A percentile compares a stretch with the other conserved stretches of the same genome.
Evolutionary conservation across 2,329 filamentous ascomycete species (phyloP).

Genomic region (Fusarium compactum): DNA sequence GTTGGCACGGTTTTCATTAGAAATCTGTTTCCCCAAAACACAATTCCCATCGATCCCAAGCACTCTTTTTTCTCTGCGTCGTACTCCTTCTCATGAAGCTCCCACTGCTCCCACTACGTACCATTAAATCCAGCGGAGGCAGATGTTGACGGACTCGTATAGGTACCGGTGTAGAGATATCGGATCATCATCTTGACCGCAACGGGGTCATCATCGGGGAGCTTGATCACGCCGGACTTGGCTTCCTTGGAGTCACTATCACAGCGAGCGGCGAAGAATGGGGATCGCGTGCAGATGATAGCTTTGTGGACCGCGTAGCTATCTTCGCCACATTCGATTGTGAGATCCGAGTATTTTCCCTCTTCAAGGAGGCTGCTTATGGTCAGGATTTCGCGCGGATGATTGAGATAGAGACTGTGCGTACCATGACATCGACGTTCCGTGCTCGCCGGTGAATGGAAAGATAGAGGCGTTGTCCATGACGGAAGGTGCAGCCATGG

Average conservation of each 20-base stretch:
- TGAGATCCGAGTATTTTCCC: neutral
- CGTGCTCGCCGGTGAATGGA: neutral
- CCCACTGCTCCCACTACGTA: too few species aligned
- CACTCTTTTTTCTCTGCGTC: too few species aligned
- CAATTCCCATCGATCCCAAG: accelerated
- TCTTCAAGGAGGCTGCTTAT: neutral
- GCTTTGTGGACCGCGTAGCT: neutral
- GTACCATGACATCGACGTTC: neutral
- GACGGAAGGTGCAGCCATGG: accelerated
- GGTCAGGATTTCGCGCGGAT: accelerated
- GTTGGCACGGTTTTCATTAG: too few species aligned
- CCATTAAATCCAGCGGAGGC: too few species aligned
- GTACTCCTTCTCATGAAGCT: too few species aligned
- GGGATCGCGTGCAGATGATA: neutral
- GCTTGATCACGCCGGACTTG: neutral
- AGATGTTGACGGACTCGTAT: neutral
- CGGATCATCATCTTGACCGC: conserved; percentile 16
- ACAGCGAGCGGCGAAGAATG: neutral
- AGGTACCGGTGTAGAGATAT: conserved; percentile 14
- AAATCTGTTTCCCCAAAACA: too few species aligned
- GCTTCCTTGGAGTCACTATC: neutral
- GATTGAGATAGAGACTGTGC: accelerated
- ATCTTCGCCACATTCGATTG: accelerated
- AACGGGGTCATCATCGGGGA: conserved; percentile 3
- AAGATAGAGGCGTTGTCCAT: accelerated